Conservation (phyloP, 441 rosid genomes). For the Erodium trifolium region DNA sequence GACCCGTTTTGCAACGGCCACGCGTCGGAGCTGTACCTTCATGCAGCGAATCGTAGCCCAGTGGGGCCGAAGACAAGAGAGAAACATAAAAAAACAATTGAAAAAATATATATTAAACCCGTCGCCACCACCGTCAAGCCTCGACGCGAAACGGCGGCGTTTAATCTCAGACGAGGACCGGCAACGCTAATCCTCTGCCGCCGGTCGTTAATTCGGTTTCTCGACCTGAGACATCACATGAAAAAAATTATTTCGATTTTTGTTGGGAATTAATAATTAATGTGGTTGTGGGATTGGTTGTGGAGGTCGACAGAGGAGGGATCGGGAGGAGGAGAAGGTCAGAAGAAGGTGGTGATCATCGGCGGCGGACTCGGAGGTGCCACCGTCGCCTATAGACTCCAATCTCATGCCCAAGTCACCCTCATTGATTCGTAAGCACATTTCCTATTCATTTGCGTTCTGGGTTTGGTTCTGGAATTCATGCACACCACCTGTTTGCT, state of each 20-base stretch:
- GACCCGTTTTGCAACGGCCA: not conserved
- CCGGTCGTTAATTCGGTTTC: not conserved
- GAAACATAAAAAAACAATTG: not conserved
- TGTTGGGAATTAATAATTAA: not conserved
- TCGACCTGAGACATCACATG: not conserved
- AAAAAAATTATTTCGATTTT: not conserved
- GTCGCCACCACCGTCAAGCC: not conserved
- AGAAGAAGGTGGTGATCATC: slow-evolving; percentile 44
- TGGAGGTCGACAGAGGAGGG: not conserved
- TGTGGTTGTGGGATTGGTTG: not conserved
- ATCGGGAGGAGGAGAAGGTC: not conserved
- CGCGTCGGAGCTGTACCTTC: not conserved
- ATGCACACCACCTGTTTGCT: too few relatives aligned
- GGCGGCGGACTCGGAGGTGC: slow-evolving; percentile 80
- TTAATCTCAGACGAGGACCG: not conserved
- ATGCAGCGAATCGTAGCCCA: too few relatives aligned
- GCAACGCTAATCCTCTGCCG: not conserved
- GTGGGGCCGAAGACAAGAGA: too few relatives aligned
- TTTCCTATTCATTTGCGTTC: not conserved
- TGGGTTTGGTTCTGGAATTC: too few relatives aligned
- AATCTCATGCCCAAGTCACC: slow-evolving; percentile 54
- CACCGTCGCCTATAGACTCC: slow-evolving; percentile 45
- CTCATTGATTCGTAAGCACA: slow-evolving; percentile 63
- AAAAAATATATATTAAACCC: not conserved
- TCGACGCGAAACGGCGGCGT: slow-evolving; percentile 3